These are phyloP conservation scores for Candida glucosophila DNA, from an alignment of 1,139 yeast species.

Conservation along the genomic window DNA sequence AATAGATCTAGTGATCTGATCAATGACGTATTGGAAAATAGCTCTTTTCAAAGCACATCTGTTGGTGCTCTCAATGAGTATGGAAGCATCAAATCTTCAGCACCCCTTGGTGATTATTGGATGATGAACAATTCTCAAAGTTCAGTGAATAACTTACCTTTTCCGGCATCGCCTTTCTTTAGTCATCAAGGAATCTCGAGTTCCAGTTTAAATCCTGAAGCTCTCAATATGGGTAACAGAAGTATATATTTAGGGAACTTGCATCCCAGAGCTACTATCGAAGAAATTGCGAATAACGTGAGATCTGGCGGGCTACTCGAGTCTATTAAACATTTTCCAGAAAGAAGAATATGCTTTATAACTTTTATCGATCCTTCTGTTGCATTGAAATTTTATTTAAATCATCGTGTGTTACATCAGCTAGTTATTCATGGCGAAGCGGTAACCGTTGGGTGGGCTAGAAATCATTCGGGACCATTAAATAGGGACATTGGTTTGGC, in stretches of 20 bases:
- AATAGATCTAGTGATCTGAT: conserved; percentile 1
- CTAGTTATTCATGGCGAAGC: conserved; percentile 39
- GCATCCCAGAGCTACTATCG: conserved; percentile 37
- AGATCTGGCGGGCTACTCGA: conserved; percentile 43
- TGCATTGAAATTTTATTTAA: conserved; percentile 33
- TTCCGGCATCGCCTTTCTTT: conserved; percentile 1
- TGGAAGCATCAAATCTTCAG: too few species aligned
- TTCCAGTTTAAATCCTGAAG: conserved; percentile 14
- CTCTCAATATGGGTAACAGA: conserved; percentile 28
- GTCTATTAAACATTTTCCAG: conserved; percentile 27
- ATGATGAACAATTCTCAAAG: conserved; percentile 1
- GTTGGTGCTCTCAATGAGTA: too few species aligned
- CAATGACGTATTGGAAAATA: conserved; percentile 5
- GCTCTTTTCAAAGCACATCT: too few species aligned
- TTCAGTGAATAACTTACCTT: conserved; percentile 1
- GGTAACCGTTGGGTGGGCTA: conserved; percentile 41
- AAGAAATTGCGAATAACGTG: conserved; percentile 41
- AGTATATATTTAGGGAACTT: conserved; percentile 38
- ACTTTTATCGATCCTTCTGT: conserved; percentile 36
- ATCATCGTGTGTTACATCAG: conserved; percentile 39
- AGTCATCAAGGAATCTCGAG: too few species aligned
- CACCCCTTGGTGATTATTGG: too few species aligned
- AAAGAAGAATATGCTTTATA: conserved; percentile 33
- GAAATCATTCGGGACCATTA: conserved; percentile 34
- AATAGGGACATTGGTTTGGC: conserved; percentile 32